These are phyloP conservation scores for Murraya paniculata DNA, from an alignment of 345 rosid genomes.

Conservation along the genomic window DNA sequence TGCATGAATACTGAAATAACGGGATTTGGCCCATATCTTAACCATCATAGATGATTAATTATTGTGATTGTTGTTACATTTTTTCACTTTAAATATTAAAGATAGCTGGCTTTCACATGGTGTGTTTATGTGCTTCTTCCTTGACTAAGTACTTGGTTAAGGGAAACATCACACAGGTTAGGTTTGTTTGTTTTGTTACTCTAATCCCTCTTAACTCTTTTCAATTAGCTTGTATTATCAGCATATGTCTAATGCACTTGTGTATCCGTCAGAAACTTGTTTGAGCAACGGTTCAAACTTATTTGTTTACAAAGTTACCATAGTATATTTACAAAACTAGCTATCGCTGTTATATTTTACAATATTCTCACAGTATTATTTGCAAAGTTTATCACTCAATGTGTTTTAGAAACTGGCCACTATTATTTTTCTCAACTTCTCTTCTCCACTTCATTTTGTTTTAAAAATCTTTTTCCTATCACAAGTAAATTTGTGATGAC, in stretches of 20 bases:
- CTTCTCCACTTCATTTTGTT: too few relatives aligned
- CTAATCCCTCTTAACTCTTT: neutral
- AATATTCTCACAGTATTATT: too few relatives aligned
- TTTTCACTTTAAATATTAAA: neutral
- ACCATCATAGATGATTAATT: neutral
- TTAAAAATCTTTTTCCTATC: too few relatives aligned
- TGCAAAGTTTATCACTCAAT: too few relatives aligned
- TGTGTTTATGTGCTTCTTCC: constrained; percentile 27
- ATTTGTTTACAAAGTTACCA: too few relatives aligned
- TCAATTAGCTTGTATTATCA: neutral
- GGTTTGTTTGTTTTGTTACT: constrained; percentile 2
- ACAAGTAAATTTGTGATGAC: too few relatives aligned
- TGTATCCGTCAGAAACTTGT: neutral
- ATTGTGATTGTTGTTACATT: neutral
- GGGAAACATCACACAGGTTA: constrained; percentile 26
- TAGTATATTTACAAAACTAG: too few relatives aligned
- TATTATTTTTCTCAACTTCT: too few relatives aligned
- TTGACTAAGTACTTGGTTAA: constrained; percentile 12
- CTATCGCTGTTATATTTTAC: too few relatives aligned
- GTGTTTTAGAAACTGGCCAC: too few relatives aligned
- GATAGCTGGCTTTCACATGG: constrained; percentile 70
- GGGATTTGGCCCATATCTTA: constrained; percentile 14
- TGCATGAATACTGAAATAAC: constrained; percentile 15
- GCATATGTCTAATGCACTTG: neutral
- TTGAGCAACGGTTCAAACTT: neutral